Evolutionary conservation across 345 rosid species (phyloP), one percentile per base, ranked within the genome.

Genomic region (Tarenaya hassleriana): DNA sequence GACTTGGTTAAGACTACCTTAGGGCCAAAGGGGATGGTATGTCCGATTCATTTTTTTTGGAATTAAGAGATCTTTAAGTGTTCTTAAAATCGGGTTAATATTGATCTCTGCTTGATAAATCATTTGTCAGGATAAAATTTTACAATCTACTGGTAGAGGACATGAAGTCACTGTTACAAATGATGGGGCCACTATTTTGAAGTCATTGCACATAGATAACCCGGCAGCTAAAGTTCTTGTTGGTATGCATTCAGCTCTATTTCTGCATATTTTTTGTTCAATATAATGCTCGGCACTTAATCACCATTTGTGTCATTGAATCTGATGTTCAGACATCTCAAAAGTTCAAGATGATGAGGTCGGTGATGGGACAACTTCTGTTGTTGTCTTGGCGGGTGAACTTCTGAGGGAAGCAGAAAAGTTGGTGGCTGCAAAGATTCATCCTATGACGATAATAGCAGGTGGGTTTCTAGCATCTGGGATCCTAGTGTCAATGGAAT

Each of bases 331-430:
- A 88, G 98, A 92, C 56, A 92, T 92, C 57, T 92, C 98, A 7
- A 92, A 92, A 81, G 98, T 92, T 55, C 98, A 92, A 73, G 98
- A 92, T 69, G 98, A 92, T 60, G 98, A 92, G 78, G 98, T 92
- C 50, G 98, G 98, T 60, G 98, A 92, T 65, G 98, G 98, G 44
- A 92, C 97, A 60, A 92, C 98, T 48, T 92, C 98, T 45, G 98
- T 92, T 62, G 98, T 85, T 69, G 95, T 92, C 41, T 78, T 92
- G 83, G 97, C 98, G 6, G 95, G 98, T 14, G 96, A 85, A 62
- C 96, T 91, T 63, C 45, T 87, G 9, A 88, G 95, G 70, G 96
- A 84, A 81, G 98, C 98, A 17, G 98, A 91, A 40, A 91, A 87
- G 85, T 76, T 91, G 35, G 75, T 87, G 48, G 82, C 83, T 19